Conservation (phyloP, 345 rosid genomes). For the Lepidium didymum region DNA sequence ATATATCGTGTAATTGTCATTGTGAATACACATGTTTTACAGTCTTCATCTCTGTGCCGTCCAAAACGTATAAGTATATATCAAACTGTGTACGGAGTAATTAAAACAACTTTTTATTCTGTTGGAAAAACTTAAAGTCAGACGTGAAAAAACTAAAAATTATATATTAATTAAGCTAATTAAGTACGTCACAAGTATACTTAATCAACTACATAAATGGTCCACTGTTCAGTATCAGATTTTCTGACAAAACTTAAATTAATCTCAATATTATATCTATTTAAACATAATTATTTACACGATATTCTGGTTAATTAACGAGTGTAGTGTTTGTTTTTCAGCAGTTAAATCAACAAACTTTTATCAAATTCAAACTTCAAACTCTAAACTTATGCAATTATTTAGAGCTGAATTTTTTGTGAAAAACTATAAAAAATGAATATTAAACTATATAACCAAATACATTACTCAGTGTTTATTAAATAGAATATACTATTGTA, state of each 20-base stretch:
- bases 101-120: not conserved
- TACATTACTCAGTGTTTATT: too few relatives aligned
- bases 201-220: not conserved
- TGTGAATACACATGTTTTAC: too few relatives aligned
- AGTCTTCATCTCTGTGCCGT: too few relatives aligned
- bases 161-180: not conserved
- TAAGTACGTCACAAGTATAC: conserved; percentile 5
- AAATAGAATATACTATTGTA: not conserved
- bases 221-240: not conserved
- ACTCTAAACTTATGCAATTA: too few relatives aligned
- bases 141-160: not conserved
- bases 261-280: not conserved
- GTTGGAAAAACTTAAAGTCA: not conserved
- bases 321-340: not conserved
- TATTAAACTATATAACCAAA: too few relatives aligned
- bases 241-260: not conserved
- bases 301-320: not conserved
- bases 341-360: not conserved
- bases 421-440: too few relatives aligned
- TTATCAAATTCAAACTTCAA: too few relatives aligned
- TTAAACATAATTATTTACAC: not conserved
- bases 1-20: too few relatives aligned
- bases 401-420: too few relatives aligned
- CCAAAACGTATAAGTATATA: too few relatives aligned
- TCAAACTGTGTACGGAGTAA: not conserved